A percentile compares a stretch with the other conserved stretches of the same genome.
These are phyloP conservation scores for Tagetes patula DNA, from an alignment of 129 eudicot species.

Conservation along the genomic window DNA sequence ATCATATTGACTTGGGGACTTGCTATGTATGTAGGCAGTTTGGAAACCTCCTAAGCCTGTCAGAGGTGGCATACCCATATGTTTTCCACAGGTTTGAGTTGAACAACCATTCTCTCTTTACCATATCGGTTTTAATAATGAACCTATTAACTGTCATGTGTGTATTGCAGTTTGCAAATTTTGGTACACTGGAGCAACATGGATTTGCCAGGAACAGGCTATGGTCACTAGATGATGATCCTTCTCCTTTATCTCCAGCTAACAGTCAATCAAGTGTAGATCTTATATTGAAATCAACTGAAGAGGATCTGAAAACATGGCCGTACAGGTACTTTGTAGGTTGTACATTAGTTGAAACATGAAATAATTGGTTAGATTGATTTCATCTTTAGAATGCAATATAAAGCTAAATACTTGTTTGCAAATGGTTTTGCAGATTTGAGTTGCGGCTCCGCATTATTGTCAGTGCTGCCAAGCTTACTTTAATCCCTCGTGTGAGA, in stretches of 20 bases:
- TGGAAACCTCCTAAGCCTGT: slow-evolving; percentile 76
- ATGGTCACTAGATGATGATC: slow-evolving; percentile 72
- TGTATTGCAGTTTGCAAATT: slow-evolving; percentile 67
- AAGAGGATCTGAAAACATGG: slow-evolving; percentile 92
- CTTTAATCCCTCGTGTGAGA: slow-evolving; percentile 89
- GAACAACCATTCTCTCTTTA: slow-evolving; percentile 15
- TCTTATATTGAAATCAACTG: slow-evolving; percentile 74
- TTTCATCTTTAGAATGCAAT: not conserved
- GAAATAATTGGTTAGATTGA: slow-evolving; percentile 6
- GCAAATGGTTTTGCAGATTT: slow-evolving; percentile 53
- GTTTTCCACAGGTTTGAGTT: slow-evolving; percentile 84
- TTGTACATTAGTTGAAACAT: not conserved
- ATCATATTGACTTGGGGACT: slow-evolving; percentile 25
- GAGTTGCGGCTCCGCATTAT: slow-evolving; percentile 79
- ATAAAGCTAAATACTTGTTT: slow-evolving; percentile 19
- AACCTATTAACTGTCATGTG: slow-evolving; percentile 25
- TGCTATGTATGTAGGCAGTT: slow-evolving; percentile 48
- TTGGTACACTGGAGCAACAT: slow-evolving; percentile 81
- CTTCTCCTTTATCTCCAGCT: slow-evolving; percentile 76
- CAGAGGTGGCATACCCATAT: slow-evolving; percentile 83
- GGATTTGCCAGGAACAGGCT: slow-evolving; percentile 90
- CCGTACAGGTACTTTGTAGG: slow-evolving; percentile 58
- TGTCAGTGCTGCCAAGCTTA: slow-evolving; percentile 66
- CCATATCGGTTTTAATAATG: slow-evolving; percentile 17
- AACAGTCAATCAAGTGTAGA: slow-evolving; percentile 67